These are phyloP conservation scores for Xylariales sp. DNA, from an alignment of 2,329 filamentous ascomycete genomes.

Conservation along the genomic window DNA sequence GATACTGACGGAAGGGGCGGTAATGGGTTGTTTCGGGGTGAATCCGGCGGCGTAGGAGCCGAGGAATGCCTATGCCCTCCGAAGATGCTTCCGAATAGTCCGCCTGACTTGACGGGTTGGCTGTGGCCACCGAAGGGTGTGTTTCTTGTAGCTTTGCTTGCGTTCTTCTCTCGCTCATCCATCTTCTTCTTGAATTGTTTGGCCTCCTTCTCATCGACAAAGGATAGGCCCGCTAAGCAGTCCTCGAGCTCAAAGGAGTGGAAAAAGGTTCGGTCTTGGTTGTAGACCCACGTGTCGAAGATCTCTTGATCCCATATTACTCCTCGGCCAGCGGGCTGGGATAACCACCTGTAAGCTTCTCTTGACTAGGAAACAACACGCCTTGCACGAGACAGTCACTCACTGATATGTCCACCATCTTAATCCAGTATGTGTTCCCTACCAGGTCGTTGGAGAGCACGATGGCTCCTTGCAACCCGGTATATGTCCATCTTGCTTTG, in stretches of 20 bases:
- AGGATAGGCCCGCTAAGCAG: constrained; percentile 84
- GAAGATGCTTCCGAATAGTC: constrained; percentile 58
- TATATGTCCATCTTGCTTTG: constrained; percentile 84
- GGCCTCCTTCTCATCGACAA: constrained; percentile 95
- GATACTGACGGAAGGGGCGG: constrained; percentile 28
- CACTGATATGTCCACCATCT: constrained; percentile 95
- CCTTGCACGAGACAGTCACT: too few relatives aligned
- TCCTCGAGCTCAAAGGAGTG: constrained; percentile 95
- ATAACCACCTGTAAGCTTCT: constrained; percentile 3
- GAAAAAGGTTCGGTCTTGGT: constrained; percentile 96
- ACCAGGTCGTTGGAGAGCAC: constrained; percentile 92
- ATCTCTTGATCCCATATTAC: constrained; percentile 98
- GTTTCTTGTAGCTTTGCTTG: constrained; percentile 76
- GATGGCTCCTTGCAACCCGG: constrained; percentile 84
- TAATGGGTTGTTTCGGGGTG: constrained; percentile 36
- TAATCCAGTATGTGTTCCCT: constrained; percentile 94
- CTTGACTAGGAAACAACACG: too few relatives aligned
- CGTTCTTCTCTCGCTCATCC: constrained; percentile 92
- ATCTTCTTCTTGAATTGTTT: constrained; percentile 97
- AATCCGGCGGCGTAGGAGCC: constrained; percentile 53
- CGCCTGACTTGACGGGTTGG: constrained; percentile 38
- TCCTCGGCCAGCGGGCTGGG: constrained; percentile 68
- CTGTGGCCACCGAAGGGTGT: constrained; percentile 65
- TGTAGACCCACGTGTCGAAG: constrained; percentile 91
- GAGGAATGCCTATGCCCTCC: constrained; percentile 57